phyloP scores from a whole-genome alignment of 2,329 filamentous ascomycete species.

The Clonostachys solani region DNA sequence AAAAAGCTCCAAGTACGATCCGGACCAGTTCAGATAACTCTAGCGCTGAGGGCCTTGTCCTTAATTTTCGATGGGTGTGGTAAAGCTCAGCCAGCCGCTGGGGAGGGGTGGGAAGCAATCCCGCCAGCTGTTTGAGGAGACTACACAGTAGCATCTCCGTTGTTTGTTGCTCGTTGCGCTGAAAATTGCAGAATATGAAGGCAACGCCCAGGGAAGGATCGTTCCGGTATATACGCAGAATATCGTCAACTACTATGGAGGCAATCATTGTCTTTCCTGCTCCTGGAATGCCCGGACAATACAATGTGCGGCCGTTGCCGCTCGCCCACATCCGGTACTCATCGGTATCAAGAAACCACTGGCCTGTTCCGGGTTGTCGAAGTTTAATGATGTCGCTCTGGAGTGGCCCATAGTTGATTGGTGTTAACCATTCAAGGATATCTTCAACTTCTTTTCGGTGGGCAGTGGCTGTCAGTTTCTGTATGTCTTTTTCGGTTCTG shows the following conservation, averaged over 20 bases:
- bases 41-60: not conserved
- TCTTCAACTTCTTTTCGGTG: conserved; percentile 6
- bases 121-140: conserved; percentile 29
- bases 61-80: conserved; percentile 6
- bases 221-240: conserved; percentile 20
- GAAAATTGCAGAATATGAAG: conserved; percentile 39
- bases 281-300: conserved; percentile 41
- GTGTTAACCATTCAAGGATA: conserved; percentile 31
- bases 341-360: conserved; percentile 36
- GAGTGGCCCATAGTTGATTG: conserved; percentile 26
- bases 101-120: conserved; percentile 14
- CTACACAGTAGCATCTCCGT: conserved; percentile 18
- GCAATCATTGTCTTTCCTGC: conserved; percentile 43
- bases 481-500: not conserved
- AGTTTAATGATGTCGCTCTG: conserved; percentile 30
- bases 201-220: conserved; percentile 26
- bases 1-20: not conserved
- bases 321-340: conserved; percentile 26
- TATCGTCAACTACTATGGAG: conserved; percentile 29
- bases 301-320: conserved; percentile 21
- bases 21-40: conserved; percentile 3
- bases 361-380: conserved; percentile 32
- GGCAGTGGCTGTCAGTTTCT: not conserved
- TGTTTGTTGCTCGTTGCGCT: conserved; percentile 27
- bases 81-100: conserved; percentile 18